Conservation (phyloP, 768 basidiomycete genomes). For the Strobilomyces echinocephalus region DNA sequence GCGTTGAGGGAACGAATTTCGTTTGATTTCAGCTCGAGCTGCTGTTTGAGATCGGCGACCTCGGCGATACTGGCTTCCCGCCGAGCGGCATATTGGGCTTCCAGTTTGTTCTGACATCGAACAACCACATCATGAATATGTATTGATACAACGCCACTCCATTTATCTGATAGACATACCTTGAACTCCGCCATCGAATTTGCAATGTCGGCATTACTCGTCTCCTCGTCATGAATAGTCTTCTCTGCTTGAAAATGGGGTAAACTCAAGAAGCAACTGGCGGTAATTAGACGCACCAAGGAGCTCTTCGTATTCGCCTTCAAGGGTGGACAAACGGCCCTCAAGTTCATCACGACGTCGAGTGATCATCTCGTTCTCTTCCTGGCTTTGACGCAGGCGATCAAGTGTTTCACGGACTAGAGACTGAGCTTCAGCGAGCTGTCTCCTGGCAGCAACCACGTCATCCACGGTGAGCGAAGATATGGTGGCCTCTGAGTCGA, state of each 20-base stretch:
- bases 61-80: slow-evolving; percentile 87
- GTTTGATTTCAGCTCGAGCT: slow-evolving; percentile 76
- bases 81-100: slow-evolving; percentile 88
- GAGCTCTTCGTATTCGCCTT: slow-evolving; percentile 95
- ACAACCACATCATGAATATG: slow-evolving; percentile 1
- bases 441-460: slow-evolving; percentile 74
- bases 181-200: slow-evolving; percentile 90
- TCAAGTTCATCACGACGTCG: slow-evolving; percentile 88
- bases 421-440: slow-evolving; percentile 84
- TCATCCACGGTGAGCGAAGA: slow-evolving; percentile 69
- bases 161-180: slow-evolving; percentile 38
- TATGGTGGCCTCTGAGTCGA: slow-evolving; percentile 56
- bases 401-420: slow-evolving; percentile 87
- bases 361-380: slow-evolving; percentile 83
- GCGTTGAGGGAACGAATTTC: slow-evolving; percentile 83
- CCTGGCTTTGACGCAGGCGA: slow-evolving; percentile 80
- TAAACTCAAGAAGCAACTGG: slow-evolving; percentile 1
- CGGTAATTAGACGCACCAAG: slow-evolving; percentile 55
- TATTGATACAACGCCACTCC: neutral
- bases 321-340: slow-evolving; percentile 68
- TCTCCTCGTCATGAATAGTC: slow-evolving; percentile 85
- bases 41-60: slow-evolving; percentile 80
- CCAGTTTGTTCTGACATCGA: slow-evolving; percentile 73
- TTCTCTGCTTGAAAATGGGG: slow-evolving; percentile 56
- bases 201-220: slow-evolving; percentile 73